phyloP scores from a whole-genome alignment of 257 asterid species.

The Solanum paucissectum region DNA sequence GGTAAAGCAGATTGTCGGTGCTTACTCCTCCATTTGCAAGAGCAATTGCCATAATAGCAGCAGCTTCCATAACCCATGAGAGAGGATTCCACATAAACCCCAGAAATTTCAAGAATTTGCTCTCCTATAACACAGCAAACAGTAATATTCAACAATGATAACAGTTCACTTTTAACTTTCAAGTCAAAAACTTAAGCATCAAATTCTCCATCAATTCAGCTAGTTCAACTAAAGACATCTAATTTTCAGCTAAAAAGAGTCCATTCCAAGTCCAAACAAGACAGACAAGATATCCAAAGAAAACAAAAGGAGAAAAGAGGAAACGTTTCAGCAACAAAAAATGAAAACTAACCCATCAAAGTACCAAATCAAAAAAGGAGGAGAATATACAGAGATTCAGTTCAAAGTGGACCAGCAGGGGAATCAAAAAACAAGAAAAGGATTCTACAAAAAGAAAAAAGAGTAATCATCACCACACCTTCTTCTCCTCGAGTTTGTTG shows the following conservation, averaged over 20 bases:
- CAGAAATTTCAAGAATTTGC: slow-evolving; percentile 75
- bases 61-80: slow-evolving; percentile 99
- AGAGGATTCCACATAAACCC: slow-evolving; percentile 99
- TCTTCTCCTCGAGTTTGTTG: slow-evolving; percentile 97
- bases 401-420: neutral
- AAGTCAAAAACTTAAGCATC: neutral
- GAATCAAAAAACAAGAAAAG: neutral
- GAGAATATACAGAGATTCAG: neutral
- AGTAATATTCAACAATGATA: neutral
- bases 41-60: slow-evolving; percentile 97
- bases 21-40: slow-evolving; percentile 99
- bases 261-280: neutral
- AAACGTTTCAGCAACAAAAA: neutral
- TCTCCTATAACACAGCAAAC: slow-evolving; percentile 53
- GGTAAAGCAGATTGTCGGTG: neutral
- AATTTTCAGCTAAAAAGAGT: neutral
- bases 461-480: slow-evolving; percentile 31
- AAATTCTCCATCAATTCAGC: neutral
- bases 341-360: neutral
- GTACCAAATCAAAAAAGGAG: neutral
- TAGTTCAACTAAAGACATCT: neutral
- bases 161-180: neutral
- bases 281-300: neutral
- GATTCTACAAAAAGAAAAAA: neutral
- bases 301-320: neutral